Conservation (phyloP, 1,284 basidiomycete species). For the Cutaneotrichosporon mucoides region DNA sequence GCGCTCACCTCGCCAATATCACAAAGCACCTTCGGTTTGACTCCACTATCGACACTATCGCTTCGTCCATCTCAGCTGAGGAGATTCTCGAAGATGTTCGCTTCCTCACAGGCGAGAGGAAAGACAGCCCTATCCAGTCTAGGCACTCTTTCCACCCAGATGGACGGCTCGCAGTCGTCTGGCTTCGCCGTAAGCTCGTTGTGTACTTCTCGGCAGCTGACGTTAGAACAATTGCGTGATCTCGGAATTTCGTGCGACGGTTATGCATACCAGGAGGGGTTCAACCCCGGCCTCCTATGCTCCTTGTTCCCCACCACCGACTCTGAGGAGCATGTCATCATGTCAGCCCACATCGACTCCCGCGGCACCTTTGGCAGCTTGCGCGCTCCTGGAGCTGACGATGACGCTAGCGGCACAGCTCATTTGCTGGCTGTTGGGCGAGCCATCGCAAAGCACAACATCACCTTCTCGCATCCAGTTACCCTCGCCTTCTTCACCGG, state of each 20-base stretch:
- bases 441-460: constrained; percentile 59
- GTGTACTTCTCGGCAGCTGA: neutral
- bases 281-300: constrained; percentile 79
- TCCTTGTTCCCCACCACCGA: constrained; percentile 49
- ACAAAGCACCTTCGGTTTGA: constrained; percentile 33
- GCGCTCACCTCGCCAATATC: constrained; percentile 41
- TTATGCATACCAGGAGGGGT: constrained; percentile 59
- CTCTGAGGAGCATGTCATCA: constrained; percentile 53
- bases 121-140: constrained; percentile 56
- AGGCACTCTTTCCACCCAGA: constrained; percentile 73
- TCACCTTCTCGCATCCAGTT: constrained; percentile 52
- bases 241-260: constrained; percentile 65
- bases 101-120: constrained; percentile 76
- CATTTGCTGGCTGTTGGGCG: constrained; percentile 71
- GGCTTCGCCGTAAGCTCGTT: constrained; percentile 58
- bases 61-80: constrained; percentile 21
- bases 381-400: constrained; percentile 69
- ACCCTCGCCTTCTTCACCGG: constrained; percentile 51
- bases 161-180: constrained; percentile 64
- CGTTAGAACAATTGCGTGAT: constrained; percentile 56
- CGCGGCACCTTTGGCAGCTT: constrained; percentile 75
- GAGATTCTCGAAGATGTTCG: constrained; percentile 66
- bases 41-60: constrained; percentile 15
- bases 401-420: constrained; percentile 62
- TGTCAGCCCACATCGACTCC: constrained; percentile 80